Base-by-base conservation (phyloP, 805 yeast genomes). In the Komagataella pseudopastoris region DNA sequence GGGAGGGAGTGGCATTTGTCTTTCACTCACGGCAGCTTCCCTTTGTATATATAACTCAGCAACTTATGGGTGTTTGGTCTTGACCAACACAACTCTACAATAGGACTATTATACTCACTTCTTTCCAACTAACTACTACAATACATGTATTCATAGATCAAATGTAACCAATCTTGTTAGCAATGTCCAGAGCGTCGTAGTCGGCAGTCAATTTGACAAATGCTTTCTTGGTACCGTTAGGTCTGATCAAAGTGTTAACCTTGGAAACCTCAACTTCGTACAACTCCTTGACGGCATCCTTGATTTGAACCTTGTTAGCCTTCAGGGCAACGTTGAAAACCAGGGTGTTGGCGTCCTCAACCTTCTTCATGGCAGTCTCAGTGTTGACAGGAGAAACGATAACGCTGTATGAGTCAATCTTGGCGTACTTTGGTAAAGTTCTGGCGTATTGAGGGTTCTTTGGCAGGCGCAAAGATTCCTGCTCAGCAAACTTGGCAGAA, bases 171-270 rank as follows among this genome's bases (percentile, higher is more conserved):
- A 91, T 93, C 80, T 93, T 88, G 96, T 90, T 90, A 74, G 99
- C 99, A 75, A 93, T 89, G 75, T 93, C 99, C 73, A 93, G 86
- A 75, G 98, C 98, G 79, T 93, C 99, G 82, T 83, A 86, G 77
- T 93, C 99, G 73, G 96, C 91, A 71, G 98, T 88, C 74, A 93
- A 86, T 81, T 95, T 88, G 72, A 93, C 91, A 83, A 85, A 93
- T 72, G 99, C 99, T 85, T 93, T 93, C 88, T 93, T 93, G 80
- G 97, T 86, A 76, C 99, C 99, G 77, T 93, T 90, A 74, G 99
- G 97, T 80, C 96, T 88, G 70, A 93, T 78, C 74, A 93, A 81
- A 65, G 99, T 93, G 91, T 93, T 90, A 71, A 93, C 89, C 76
- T 87, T 80, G 68, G 75, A 78, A 64, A 86, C 93, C 63, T 93